Evolutionary conservation across 2,329 filamentous ascomycete genomes (phyloP).

Genomic region (Phoma sp.): DNA sequence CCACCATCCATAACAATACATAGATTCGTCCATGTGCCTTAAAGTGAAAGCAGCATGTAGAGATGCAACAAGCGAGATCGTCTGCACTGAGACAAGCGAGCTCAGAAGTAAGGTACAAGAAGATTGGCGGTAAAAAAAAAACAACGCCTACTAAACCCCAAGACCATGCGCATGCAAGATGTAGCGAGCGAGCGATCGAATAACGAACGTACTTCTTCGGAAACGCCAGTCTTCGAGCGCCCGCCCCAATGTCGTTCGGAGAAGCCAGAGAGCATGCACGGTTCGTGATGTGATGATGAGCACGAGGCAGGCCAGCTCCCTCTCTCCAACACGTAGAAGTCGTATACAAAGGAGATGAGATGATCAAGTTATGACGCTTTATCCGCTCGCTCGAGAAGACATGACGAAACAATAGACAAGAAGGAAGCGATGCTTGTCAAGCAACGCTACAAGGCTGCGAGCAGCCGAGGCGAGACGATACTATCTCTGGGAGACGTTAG

Average conservation of each 20-base stretch:
- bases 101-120: slow-evolving; percentile 35
- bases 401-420: slow-evolving; percentile 22
- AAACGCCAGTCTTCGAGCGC: too few relatives aligned
- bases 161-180: slow-evolving; percentile 12
- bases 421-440: slow-evolving; percentile 21
- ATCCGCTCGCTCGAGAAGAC: slow-evolving; percentile 24
- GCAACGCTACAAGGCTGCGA: slow-evolving; percentile 5
- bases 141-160: slow-evolving; percentile 16
- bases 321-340: slow-evolving; percentile 35
- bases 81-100: slow-evolving; percentile 1
- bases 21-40: not conserved
- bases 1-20: not conserved
- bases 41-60: not conserved
- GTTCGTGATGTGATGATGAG: slow-evolving; percentile 33
- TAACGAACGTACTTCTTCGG: slow-evolving; percentile 9
- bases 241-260: slow-evolving; percentile 10
- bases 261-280: slow-evolving; percentile 27
- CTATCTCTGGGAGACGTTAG: slow-evolving; percentile 41
- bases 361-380: slow-evolving; percentile 24
- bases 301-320: slow-evolving; percentile 41
- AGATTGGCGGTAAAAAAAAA: slow-evolving; percentile 12
- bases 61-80: slow-evolving; percentile 6
- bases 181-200: slow-evolving; percentile 9
- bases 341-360: slow-evolving; percentile 27
- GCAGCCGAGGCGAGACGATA: not conserved